Evolutionary conservation across 2,329 filamentous ascomycete genomes (phyloP).

Genomic region (Cercospora canescens): DNA sequence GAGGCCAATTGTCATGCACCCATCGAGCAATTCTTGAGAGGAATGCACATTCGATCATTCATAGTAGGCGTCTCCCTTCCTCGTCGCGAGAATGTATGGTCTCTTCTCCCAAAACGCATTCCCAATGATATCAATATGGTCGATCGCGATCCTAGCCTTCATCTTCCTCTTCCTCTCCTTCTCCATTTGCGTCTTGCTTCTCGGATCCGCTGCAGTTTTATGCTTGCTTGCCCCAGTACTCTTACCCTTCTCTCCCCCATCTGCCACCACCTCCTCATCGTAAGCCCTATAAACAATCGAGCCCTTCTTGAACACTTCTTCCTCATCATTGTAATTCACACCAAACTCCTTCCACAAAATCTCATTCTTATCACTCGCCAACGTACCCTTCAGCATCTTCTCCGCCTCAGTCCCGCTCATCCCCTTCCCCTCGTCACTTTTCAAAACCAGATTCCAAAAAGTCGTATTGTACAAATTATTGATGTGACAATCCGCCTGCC

Average conservation of each 20-base stretch:
- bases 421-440: conserved; percentile 54
- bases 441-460: conserved; percentile 85
- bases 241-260: neutral
- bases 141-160: conserved; percentile 78
- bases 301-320: conserved; percentile 88
- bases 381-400: conserved; percentile 74
- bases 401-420: conserved; percentile 79
- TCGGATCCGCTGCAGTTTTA: conserved; percentile 6
- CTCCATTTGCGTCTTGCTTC: conserved; percentile 71
- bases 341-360: conserved; percentile 85
- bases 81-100: conserved; percentile 64
- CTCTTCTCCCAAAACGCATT: conserved; percentile 89
- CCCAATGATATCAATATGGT: conserved; percentile 91
- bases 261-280: conserved; percentile 34
- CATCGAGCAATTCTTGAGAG: neutral
- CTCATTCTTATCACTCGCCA: conserved; percentile 90
- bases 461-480: conserved; percentile 99
- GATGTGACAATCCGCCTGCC: conserved; percentile 96
- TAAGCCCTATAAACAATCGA: conserved; percentile 74
- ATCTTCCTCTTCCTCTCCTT: conserved; percentile 77
- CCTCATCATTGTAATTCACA: conserved; percentile 98
- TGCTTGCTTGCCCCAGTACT: neutral
- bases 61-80: conserved; percentile 2
- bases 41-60: conserved; percentile 1
- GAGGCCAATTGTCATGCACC: neutral